Evolutionary conservation across 345 rosid species (phyloP).

Genomic region (Geranium rotundifolium): DNA sequence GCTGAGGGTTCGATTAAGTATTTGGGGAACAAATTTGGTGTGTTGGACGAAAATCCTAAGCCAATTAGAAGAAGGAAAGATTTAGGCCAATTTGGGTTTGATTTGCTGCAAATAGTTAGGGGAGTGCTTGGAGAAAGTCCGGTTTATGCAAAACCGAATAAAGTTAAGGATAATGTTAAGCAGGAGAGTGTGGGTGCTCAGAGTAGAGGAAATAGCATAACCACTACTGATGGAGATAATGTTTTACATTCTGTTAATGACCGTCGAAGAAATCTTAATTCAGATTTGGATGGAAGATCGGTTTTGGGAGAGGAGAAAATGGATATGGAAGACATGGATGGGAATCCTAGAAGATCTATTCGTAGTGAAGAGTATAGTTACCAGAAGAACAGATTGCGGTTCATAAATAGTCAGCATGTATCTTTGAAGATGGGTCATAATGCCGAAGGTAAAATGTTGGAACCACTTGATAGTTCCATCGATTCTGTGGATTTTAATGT

Average conservation of each 20-base stretch:
- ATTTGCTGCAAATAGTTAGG: constrained; percentile 23
- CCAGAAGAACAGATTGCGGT: constrained; percentile 20
- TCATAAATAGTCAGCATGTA: constrained; percentile 11
- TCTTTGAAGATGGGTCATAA: constrained; percentile 16
- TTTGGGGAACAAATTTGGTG: constrained; percentile 14
- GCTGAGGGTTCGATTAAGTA: constrained; percentile 17
- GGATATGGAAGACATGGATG: constrained; percentile 9
- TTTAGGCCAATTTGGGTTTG: constrained; percentile 22
- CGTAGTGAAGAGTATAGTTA: constrained; percentile 18
- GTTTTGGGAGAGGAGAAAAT: constrained; percentile 13
- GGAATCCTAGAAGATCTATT: constrained; percentile 17
- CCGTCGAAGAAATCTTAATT: constrained; percentile 3
- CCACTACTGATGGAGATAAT: constrained; percentile 12
- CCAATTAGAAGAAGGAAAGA: constrained; percentile 28
- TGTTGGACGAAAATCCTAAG: constrained; percentile 23
- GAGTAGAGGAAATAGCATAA: constrained; percentile 17
- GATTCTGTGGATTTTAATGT: constrained; percentile 27
- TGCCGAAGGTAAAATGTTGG: constrained; percentile 16
- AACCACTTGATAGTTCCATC: constrained; percentile 23
- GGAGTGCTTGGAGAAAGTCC: constrained; percentile 28
- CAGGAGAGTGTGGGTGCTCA: constrained; percentile 11
- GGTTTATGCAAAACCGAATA: constrained; percentile 22
- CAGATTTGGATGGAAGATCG: constrained; percentile 3
- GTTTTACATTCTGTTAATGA: constrained; percentile 3
- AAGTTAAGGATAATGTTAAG: constrained; percentile 27